Evolutionary conservation across 352 stramenopile species (phyloP).

Genomic region (Pythium biforme): DNA sequence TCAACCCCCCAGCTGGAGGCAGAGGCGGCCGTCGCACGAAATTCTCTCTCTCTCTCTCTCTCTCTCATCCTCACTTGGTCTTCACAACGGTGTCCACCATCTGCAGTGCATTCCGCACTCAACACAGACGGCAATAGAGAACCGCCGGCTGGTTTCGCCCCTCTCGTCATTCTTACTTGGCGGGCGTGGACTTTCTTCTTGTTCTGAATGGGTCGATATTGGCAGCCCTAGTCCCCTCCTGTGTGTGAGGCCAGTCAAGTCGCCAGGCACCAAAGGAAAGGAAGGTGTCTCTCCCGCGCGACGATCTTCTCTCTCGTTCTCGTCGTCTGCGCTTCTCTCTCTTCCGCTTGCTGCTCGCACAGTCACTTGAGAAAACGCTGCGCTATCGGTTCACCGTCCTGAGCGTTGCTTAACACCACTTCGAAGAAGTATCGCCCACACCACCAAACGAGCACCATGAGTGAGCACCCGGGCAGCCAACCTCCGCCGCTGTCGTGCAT

Average conservation of each 20-base stretch:
- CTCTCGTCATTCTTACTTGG: background rate
- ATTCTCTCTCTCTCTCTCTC: background rate
- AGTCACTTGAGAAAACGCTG: slow-evolving; percentile 1
- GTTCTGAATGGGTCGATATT: background rate
- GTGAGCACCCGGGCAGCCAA: background rate
- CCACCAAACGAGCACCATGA: no score
- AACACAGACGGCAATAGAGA: background rate
- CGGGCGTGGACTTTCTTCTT: background rate
- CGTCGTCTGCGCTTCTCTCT: background rate
- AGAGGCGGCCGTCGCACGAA: background rate
- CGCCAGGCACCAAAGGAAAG: background rate
- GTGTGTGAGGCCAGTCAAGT: background rate
- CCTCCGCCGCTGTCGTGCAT: slow-evolving; percentile 26
- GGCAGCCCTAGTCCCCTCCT: background rate
- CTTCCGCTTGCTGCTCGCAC: background rate
- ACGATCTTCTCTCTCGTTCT: background rate
- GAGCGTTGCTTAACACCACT: no score
- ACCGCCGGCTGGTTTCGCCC: background rate
- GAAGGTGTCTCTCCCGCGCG: background rate
- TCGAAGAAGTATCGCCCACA: no score
- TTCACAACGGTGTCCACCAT: background rate
- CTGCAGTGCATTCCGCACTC: background rate
- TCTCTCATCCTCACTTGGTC: background rate
- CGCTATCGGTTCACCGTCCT: no score
- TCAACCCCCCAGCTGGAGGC: background rate